These are phyloP conservation scores for Trichoderma lentiforme DNA, from an alignment of 2,329 filamentous ascomycete species.

Conservation along the genomic window DNA sequence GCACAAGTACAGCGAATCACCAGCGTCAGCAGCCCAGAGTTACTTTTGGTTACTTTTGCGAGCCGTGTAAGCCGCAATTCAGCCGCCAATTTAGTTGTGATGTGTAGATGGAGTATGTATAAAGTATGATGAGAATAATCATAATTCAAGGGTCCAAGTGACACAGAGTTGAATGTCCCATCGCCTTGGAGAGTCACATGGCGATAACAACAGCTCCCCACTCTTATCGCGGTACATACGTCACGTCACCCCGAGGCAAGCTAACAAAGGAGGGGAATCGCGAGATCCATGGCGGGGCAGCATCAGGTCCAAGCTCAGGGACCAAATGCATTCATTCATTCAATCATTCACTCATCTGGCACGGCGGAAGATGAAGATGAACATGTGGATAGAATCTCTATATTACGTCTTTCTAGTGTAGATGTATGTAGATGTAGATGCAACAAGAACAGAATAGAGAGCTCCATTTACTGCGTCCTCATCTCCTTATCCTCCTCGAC, in stretches of 20 bases:
- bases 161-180: background rate
- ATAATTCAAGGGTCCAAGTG: background rate
- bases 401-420: background rate
- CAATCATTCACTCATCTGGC: background rate
- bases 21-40: background rate
- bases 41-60: background rate
- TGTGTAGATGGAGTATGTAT: background rate
- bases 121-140: background rate
- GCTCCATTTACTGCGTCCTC: constrained; percentile 59
- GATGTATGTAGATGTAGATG: background rate
- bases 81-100: background rate
- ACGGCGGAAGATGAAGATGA: background rate
- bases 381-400: background rate
- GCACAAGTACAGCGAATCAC: background rate
- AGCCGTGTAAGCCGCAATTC: background rate
- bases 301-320: background rate
- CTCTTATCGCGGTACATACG: constrained; percentile 11
- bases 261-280: constrained; percentile 1
- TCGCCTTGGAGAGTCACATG: background rate
- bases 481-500: constrained; percentile 74
- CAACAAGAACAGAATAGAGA: background rate
- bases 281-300: constrained; percentile 10
- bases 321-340: background rate
- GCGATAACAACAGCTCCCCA: background rate
- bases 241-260: constrained; percentile 4